Base-by-base conservation (phyloP, 225 moss, liverwort and hornwort species). In the Physcomitrellopsis africana region DNA sequence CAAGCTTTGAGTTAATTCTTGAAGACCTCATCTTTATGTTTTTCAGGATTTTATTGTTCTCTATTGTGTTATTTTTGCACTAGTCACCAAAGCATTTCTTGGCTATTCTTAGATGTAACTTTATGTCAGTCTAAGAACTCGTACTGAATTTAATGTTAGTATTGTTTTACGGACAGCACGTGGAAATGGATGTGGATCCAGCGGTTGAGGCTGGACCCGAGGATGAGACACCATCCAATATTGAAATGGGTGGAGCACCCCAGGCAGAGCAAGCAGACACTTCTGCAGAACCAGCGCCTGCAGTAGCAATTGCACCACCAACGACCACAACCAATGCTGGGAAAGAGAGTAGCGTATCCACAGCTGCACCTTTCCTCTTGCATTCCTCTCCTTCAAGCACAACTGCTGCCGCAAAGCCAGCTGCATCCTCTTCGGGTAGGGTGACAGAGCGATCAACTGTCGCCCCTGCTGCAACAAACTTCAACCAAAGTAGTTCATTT, bases 161-260 rank as follows among this genome's bases (percentile, higher is more conserved):
- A 0, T 60, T 76, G 43, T 77, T 74, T 18, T 65, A 65, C 67
- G 72, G 44, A 49, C 82, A 87, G 75, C 77, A 77, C 12, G 59
- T 42, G 65, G 84, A 87, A 70, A 77, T 85, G 84, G 87, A 87
- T 72, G 80, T 82, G 72, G 80, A 77, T 51, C 73, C 69, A 32
- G 66, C 48, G 60, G 57, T 37, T 0, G 42, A 51, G 44, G 52
- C 23, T 19, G 80, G 69, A 73, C 68, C 58, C 5, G 76, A 80
- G 48, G 83, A 67, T 43, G 56, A 79, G 20, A 53, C 57, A 43
- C 43, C 51, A 17, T 54, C 20, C 15, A 73, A 69, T 51, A 63
- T 73, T 72, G 80, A 83, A 23, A 15, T 52, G 2, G 63, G 51
- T 51, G 83, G 75, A 48, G 65, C 10, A 64, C 48, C 75, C 42